Evolutionary conservation across 2,329 filamentous ascomycete genomes (phyloP).

Genomic region (Rhinocladiella similis): DNA sequence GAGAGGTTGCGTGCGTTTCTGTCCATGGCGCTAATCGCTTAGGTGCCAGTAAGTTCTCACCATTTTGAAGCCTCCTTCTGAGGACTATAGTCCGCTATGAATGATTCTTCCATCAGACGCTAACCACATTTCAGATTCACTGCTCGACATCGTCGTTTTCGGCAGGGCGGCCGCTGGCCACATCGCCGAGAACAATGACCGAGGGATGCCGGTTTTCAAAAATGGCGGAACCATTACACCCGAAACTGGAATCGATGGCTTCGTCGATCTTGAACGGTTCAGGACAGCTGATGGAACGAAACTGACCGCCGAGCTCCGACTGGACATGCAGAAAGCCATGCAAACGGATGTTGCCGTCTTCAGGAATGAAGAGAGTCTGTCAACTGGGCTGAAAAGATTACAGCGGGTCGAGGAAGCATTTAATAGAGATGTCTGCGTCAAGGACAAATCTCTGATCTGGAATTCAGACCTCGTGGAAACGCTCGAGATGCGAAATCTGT

Average conservation of each 20-base stretch:
- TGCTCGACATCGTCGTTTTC: slow-evolving; percentile 96
- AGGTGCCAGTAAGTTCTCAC: slow-evolving; percentile 63
- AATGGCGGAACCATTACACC: slow-evolving; percentile 76
- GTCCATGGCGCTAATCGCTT: slow-evolving; percentile 98
- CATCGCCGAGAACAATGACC: slow-evolving; percentile 75
- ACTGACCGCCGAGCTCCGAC: slow-evolving; percentile 77
- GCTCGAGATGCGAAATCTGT: slow-evolving; percentile 87
- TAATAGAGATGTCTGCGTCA: slow-evolving; percentile 71
- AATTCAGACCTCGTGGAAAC: slow-evolving; percentile 93
- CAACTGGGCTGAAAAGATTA: slow-evolving; percentile 81
- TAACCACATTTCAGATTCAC: slow-evolving; percentile 52
- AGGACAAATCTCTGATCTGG: slow-evolving; percentile 97
- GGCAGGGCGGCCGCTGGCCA: slow-evolving; percentile 96
- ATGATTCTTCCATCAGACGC: too few species aligned
- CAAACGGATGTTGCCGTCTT: slow-evolving; percentile 91
- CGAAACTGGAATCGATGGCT: slow-evolving; percentile 81
- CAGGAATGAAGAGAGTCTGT: slow-evolving; percentile 78
- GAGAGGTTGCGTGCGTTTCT: slow-evolving; percentile 95
- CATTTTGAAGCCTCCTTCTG: background rate
- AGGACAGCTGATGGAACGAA: slow-evolving; percentile 75
- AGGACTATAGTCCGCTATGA: background rate
- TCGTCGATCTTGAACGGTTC: slow-evolving; percentile 66
- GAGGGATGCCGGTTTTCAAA: slow-evolving; percentile 54
- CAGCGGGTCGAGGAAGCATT: slow-evolving; percentile 74
- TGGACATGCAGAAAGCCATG: slow-evolving; percentile 92